phyloP scores from a whole-genome alignment of 1,284 basidiomycete genomes.

The Chiua sp. region DNA sequence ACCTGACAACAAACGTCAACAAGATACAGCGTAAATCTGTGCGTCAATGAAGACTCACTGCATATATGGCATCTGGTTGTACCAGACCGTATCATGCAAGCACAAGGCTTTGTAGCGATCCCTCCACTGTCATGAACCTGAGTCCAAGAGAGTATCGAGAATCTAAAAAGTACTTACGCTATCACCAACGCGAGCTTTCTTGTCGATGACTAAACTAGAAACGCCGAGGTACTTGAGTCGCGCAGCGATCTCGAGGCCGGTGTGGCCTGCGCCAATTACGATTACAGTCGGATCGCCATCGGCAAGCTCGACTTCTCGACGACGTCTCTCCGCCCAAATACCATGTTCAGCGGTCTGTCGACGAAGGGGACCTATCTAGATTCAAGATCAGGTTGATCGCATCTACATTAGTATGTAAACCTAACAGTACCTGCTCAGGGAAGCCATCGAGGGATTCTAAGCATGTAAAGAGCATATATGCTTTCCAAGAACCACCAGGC shows the following conservation, averaged over 20 bases:
- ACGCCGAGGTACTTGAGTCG: conserved; percentile 44
- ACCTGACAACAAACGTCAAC: conserved; percentile 22
- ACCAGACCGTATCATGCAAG: conserved; percentile 35
- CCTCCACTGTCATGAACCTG: conserved; percentile 29
- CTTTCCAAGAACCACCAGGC: conserved; percentile 30
- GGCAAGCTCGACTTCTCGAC: conserved; percentile 27
- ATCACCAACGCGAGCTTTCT: conserved; percentile 40
- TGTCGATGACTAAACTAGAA: conserved; percentile 41
- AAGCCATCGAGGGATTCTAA: conserved; percentile 54
- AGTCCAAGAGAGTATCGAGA: neutral
- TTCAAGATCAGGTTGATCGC: conserved; percentile 1
- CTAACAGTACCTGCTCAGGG: conserved; percentile 40
- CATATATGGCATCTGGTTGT: conserved; percentile 33
- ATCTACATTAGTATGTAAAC: neutral
- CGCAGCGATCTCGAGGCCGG: conserved; percentile 42
- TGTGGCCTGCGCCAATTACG: conserved; percentile 44
- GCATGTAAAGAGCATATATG: conserved; percentile 45
- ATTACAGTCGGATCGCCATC: conserved; percentile 36
- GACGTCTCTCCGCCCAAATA: conserved; percentile 34
- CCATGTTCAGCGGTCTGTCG: conserved; percentile 26
- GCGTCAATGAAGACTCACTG: conserved; percentile 19
- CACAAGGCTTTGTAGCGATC: conserved; percentile 40
- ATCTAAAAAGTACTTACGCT: conserved; percentile 17
- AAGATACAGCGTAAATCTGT: neutral
- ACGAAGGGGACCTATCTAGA: conserved; percentile 31